A percentile compares a stretch with the other conserved stretches of the same genome.
Conservation (phyloP, 306 rosid species). For the Glycine tomentella region DNA sequence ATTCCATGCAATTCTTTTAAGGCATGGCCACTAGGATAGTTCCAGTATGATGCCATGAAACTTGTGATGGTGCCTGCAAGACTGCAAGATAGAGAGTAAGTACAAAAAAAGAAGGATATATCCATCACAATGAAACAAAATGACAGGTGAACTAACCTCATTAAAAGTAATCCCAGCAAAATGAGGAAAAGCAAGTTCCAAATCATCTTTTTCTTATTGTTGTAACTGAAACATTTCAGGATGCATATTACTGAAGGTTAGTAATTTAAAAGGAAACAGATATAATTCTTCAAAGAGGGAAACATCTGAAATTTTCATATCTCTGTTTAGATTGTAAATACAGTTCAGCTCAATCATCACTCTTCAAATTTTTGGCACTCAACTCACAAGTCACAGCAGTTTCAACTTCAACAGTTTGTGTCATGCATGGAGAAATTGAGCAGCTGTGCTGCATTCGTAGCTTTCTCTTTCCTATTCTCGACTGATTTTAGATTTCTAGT, state of each 20-base stretch:
- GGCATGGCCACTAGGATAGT: constrained; percentile 93
- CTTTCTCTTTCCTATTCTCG: constrained; percentile 8
- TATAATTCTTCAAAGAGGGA: constrained; percentile 14
- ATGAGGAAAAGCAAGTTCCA: constrained; percentile 78
- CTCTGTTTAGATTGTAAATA: constrained; percentile 20
- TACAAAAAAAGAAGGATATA: constrained; percentile 17
- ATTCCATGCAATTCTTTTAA: constrained; percentile 70
- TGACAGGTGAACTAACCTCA: constrained; percentile 65
- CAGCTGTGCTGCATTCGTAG: neutral
- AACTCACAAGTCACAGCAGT: neutral
- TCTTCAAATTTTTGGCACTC: constrained; percentile 1
- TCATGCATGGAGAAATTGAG: neutral
- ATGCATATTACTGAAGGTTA: constrained; percentile 33
- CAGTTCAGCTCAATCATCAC: constrained; percentile 29
- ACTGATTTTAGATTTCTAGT: too few species aligned
- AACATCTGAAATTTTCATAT: constrained; percentile 6
- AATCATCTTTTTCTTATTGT: constrained; percentile 76
- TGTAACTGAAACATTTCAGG: constrained; percentile 72
- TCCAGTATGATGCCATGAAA: constrained; percentile 88
- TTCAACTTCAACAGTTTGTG: neutral
- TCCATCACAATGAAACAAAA: constrained; percentile 40
- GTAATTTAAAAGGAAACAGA: constrained; percentile 21
- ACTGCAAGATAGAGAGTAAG: constrained; percentile 70
- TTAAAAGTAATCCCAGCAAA: constrained; percentile 68
- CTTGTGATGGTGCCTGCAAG: constrained; percentile 75